phyloP scores from a whole-genome alignment of 2,329 filamentous ascomycete species.

The Coniochaeta pulveracea region DNA sequence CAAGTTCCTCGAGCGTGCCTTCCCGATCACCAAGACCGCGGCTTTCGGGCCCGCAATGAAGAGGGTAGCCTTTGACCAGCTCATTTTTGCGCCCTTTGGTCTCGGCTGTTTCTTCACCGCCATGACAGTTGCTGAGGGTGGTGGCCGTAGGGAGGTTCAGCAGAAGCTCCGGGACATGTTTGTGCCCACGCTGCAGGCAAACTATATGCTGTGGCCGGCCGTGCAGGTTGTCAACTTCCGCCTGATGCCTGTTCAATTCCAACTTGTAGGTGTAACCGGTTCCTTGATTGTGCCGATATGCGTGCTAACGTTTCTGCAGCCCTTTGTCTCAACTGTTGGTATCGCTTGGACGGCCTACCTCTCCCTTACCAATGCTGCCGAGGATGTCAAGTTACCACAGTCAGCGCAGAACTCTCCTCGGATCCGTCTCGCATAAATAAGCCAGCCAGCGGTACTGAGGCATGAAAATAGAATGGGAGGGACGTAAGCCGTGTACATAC shows the following conservation, averaged over 20 bases:
- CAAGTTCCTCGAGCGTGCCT: conserved; percentile 66
- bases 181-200: conserved; percentile 85
- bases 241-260: conserved; percentile 87
- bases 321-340: conserved; percentile 89
- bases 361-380: conserved; percentile 78
- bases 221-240: conserved; percentile 97
- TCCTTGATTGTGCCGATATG: background rate
- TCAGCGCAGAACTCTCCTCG: background rate
- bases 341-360: conserved; percentile 98
- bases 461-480: too few species aligned
- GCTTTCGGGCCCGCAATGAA: conserved; percentile 73
- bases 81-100: conserved; percentile 84
- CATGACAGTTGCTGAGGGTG: conserved; percentile 94
- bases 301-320: conserved; percentile 41
- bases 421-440: background rate
- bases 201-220: conserved; percentile 88
- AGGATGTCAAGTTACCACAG: conserved; percentile 40
- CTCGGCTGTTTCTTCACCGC: conserved; percentile 84
- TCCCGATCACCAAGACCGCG: conserved; percentile 71
- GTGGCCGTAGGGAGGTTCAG: conserved; percentile 65
- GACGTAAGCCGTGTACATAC: too few species aligned
- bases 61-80: conserved; percentile 83
- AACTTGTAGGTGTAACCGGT: conserved; percentile 59
- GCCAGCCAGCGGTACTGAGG: too few species aligned
- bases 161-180: conserved; percentile 92